phyloP scores from a whole-genome alignment of 2,329 filamentous ascomycete species.

The Paraphoma chrysanthemicola region DNA sequence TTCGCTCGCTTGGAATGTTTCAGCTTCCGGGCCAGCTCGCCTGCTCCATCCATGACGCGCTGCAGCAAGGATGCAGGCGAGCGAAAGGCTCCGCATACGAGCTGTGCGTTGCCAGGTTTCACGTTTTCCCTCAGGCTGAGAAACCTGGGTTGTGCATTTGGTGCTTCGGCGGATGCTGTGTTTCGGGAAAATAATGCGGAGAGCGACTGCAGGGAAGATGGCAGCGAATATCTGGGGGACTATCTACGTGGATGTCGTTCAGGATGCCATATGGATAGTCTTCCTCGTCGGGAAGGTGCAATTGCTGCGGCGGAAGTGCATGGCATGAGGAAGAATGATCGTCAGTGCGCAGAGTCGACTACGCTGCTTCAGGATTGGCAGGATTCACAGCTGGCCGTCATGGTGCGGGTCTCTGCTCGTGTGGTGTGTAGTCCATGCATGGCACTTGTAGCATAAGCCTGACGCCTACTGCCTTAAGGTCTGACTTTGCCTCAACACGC shows the following conservation, averaged over 20 bases:
- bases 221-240: background rate
- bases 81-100: background rate
- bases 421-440: constrained; percentile 11
- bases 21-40: constrained; percentile 5
- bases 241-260: background rate
- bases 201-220: background rate
- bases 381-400: constrained; percentile 1
- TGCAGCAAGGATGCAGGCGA: constrained; percentile 11
- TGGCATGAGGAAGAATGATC: background rate
- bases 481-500: constrained; percentile 3
- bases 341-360: background rate
- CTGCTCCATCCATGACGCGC: constrained; percentile 22
- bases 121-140: background rate
- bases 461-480: constrained; percentile 22
- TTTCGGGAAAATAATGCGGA: background rate
- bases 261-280: background rate
- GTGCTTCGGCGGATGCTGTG: background rate
- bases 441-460: constrained; percentile 19
- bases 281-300: background rate
- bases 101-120: background rate
- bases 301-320: background rate
- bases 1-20: constrained; percentile 1
- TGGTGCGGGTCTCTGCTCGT: constrained; percentile 18
- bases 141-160: background rate
- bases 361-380: background rate